Conservation (phyloP, 371 early-diverging fungal species). For the Sporodiniella umbellata region DNA sequence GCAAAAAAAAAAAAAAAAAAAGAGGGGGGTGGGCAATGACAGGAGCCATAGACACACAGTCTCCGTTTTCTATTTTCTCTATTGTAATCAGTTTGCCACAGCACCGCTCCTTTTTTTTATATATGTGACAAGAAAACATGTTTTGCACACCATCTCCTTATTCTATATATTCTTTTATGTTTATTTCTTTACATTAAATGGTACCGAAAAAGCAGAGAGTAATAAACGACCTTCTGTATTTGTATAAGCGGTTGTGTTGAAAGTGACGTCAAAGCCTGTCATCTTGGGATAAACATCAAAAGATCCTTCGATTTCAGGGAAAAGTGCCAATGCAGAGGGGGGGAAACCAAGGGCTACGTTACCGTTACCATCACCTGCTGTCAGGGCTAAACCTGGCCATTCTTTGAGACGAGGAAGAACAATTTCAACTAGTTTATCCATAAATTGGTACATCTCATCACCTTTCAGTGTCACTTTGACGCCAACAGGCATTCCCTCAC, state of each 20-base stretch:
- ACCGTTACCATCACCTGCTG: constrained; percentile 81
- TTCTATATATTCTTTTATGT: no score
- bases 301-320: constrained; percentile 94
- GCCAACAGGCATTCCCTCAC: constrained; percentile 88
- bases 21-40: no score
- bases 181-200: constrained; percentile 54
- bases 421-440: constrained; percentile 92
- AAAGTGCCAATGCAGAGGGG: constrained; percentile 80
- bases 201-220: constrained; percentile 88
- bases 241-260: constrained; percentile 81
- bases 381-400: constrained; percentile 79
- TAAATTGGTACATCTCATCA: constrained; percentile 87
- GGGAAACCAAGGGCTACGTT: constrained; percentile 84
- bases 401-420: constrained; percentile 94
- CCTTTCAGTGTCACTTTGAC: constrained; percentile 77
- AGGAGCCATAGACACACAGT: no score
- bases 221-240: constrained; percentile 82
- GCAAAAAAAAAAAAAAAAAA: no score
- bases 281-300: constrained; percentile 90
- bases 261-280: constrained; percentile 82
- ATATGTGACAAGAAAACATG: no score
- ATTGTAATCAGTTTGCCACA: no score
- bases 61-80: no score
- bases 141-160: no score
- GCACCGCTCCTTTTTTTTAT: no score